Percentiles rank a stretch among this genome's conserved stretches.
Conservation (phyloP, 495 filamentous ascomycete genomes). For the Tuber calosporum region DNA sequence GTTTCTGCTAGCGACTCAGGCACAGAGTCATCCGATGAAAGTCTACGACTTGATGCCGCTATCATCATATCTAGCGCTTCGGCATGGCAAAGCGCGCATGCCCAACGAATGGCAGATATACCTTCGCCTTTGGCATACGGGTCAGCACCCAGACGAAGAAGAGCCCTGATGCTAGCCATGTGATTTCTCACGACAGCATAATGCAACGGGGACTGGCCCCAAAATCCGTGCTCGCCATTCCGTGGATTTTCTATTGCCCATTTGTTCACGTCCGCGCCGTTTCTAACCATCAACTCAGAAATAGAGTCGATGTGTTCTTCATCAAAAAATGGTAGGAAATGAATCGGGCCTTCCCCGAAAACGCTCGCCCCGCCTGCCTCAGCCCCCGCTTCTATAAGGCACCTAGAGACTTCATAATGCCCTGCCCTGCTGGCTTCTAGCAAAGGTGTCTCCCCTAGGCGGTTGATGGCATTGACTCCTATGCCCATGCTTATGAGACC, state of each 20-base stretch:
- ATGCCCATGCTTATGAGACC: constrained; percentile 6
- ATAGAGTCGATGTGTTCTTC: background rate
- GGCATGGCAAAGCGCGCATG: background rate
- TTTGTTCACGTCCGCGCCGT: background rate
- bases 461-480: background rate
- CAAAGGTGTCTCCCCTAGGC: constrained; percentile 6
- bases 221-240: background rate
- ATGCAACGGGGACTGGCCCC: background rate
- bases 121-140: background rate
- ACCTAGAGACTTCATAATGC: background rate
- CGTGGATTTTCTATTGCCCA: background rate
- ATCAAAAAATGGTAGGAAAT: background rate
- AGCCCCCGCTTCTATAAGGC: background rate
- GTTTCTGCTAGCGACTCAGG: background rate
- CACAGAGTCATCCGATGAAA: background rate
- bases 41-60: background rate
- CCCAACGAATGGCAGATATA: background rate
- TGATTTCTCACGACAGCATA: background rate
- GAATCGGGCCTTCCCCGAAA: background rate
- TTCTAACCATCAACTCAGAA: background rate
- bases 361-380: background rate
- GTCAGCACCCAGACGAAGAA: background rate
- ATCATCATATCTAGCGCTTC: background rate
- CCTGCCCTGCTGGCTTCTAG: background rate
- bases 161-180: background rate